A percentile compares a stretch with the other conserved stretches of the same genome.
Conservation (phyloP, 78 protist species). For the Cyanophora paradoxa region DNA sequence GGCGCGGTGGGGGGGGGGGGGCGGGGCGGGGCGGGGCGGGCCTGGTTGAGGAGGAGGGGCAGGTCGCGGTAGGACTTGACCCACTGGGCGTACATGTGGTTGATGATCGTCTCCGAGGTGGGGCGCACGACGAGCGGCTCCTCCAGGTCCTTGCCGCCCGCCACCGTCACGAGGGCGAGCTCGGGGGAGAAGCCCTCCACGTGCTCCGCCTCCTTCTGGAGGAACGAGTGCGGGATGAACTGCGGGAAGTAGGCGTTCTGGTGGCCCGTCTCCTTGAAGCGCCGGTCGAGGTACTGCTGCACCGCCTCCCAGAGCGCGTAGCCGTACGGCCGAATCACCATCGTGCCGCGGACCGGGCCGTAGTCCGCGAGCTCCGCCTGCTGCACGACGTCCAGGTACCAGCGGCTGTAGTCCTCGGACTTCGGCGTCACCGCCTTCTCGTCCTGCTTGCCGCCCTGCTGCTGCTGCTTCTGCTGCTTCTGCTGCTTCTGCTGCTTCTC, state of each 20-base stretch:
- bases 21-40: too few species aligned
- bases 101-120: constrained; percentile 64
- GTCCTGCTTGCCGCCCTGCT: neutral
- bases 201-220: constrained; percentile 55
- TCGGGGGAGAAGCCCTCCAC: constrained; percentile 26
- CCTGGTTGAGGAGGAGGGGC: constrained; percentile 37
- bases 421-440: neutral
- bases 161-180: neutral
- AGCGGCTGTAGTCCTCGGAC: neutral
- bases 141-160: constrained; percentile 27
- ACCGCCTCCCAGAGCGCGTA: constrained; percentile 30
- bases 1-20: too few species aligned
- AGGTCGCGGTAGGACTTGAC: constrained; percentile 53
- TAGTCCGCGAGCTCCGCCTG: constrained; percentile 43
- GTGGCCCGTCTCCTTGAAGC: constrained; percentile 27
- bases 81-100: constrained; percentile 58
- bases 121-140: constrained; percentile 41
- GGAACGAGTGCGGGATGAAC: constrained; percentile 43
- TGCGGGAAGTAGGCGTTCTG: constrained; percentile 49
- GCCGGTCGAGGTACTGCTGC: constrained; percentile 22
- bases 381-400: constrained; percentile 7
- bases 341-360: constrained; percentile 52
- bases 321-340: constrained; percentile 44
- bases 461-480: neutral
- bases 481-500: neutral